Conservation (phyloP, 345 rosid genomes). For the Brassica rapa region DNA sequence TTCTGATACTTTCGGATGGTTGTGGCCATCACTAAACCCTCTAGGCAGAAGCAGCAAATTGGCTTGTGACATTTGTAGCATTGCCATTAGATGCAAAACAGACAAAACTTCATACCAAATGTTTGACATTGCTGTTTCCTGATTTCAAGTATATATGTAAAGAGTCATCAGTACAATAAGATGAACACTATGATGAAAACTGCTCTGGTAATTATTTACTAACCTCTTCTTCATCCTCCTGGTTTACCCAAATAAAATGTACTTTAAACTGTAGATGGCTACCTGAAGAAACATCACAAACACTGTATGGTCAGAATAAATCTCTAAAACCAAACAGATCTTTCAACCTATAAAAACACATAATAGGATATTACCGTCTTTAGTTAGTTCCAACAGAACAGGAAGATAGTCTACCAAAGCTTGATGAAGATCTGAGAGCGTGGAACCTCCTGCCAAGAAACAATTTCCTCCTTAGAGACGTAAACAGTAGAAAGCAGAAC, state of each 20-base stretch:
- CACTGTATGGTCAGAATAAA: conserved; percentile 15
- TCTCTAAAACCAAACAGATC: conserved; percentile 23
- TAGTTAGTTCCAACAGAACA: conserved; percentile 81
- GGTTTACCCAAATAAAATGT: conserved; percentile 88
- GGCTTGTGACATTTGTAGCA: conserved; percentile 85
- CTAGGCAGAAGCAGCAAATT: conserved; percentile 91
- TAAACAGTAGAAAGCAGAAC: neutral
- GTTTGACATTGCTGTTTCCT: conserved; percentile 90
- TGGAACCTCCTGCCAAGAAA: conserved; percentile 74
- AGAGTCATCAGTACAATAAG: conserved; percentile 1
- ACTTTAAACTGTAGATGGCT: conserved; percentile 76
- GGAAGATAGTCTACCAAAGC: conserved; percentile 98
- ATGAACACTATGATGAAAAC: conserved; percentile 7
- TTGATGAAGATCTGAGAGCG: conserved; percentile 91
- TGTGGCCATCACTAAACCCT: conserved; percentile 69
- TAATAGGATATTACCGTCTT: conserved; percentile 61
- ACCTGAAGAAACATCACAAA: conserved; percentile 47
- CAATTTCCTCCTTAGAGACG: conserved; percentile 28
- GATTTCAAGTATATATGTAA: conserved; percentile 38
- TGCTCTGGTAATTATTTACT: conserved; percentile 4
- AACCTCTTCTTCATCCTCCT: conserved; percentile 96
- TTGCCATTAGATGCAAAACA: conserved; percentile 96
- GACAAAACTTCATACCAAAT: conserved; percentile 97
- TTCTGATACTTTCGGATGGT: conserved; percentile 86
- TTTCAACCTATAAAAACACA: neutral